Evolutionary conservation across 306 rosid genomes (phyloP).

Genomic region (Hippophae gyantsensis): DNA sequence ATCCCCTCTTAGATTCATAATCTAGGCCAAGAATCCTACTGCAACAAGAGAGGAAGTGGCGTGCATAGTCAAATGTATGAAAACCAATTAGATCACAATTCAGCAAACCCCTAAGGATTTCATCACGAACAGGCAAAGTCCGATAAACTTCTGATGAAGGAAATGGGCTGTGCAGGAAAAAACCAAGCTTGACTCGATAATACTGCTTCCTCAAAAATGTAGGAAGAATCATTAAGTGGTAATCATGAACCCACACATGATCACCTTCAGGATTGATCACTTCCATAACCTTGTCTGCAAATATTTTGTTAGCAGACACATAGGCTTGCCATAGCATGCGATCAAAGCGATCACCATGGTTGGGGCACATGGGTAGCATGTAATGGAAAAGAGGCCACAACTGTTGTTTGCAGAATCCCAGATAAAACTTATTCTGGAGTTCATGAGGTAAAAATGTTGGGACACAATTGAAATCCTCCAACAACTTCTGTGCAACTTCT

Average conservation of each 20-base stretch:
- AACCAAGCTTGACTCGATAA: slow-evolving; percentile 61
- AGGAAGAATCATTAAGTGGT: slow-evolving; percentile 92
- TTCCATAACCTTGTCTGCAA: slow-evolving; percentile 77
- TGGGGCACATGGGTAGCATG: slow-evolving; percentile 71
- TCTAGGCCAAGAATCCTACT: slow-evolving; percentile 76
- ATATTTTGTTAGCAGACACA: slow-evolving; percentile 68
- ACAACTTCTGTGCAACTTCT: slow-evolving; percentile 45
- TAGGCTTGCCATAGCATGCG: slow-evolving; percentile 77
- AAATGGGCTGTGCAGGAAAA: slow-evolving; percentile 76
- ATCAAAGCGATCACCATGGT: slow-evolving; percentile 55
- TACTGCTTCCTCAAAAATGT: slow-evolving; percentile 61
- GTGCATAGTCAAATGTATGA: slow-evolving; percentile 88
- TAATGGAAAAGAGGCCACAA: slow-evolving; percentile 81
- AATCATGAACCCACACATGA: slow-evolving; percentile 88
- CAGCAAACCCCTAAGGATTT: slow-evolving; percentile 61
- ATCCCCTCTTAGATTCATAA: slow-evolving; percentile 63
- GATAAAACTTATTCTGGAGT: slow-evolving; percentile 51
- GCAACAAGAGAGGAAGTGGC: slow-evolving; percentile 79
- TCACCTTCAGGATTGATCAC: slow-evolving; percentile 61
- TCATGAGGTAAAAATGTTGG: slow-evolving; percentile 66
- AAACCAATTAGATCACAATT: slow-evolving; percentile 76
- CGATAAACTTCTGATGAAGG: slow-evolving; percentile 82
- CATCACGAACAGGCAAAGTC: slow-evolving; percentile 71
- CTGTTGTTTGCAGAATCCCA: slow-evolving; percentile 80
- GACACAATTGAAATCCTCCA: slow-evolving; percentile 67